Evolutionary conservation across 192 early-diverging fungal genomes (phyloP).

Genomic region (Mortierella hygrophila): DNA sequence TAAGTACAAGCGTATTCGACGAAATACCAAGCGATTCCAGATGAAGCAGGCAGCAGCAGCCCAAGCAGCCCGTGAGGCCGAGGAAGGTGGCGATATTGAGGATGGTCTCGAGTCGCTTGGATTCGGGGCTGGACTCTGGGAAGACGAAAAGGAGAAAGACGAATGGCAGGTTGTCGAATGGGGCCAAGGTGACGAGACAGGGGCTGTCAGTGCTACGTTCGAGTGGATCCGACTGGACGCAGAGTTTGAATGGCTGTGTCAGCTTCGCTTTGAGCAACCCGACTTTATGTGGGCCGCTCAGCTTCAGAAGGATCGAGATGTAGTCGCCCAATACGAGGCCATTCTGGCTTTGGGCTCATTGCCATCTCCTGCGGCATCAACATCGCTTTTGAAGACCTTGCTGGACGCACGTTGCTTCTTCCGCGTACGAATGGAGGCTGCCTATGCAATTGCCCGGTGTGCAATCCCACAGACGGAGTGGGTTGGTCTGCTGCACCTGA

Average conservation of each 20-base stretch:
- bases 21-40: constrained; percentile 81
- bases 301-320: constrained; percentile 90
- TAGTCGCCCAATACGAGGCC: constrained; percentile 91
- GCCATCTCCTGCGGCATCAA: constrained; percentile 76
- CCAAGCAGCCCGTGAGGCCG: constrained; percentile 70
- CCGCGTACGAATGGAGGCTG: constrained; percentile 87
- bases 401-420: constrained; percentile 87
- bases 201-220: constrained; percentile 71
- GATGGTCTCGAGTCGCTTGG: constrained; percentile 72
- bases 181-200: constrained; percentile 83
- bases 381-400: constrained; percentile 81
- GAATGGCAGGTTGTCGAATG: constrained; percentile 83
- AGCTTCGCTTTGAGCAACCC: constrained; percentile 86
- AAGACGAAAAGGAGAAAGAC: constrained; percentile 72
- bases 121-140: constrained; percentile 65
- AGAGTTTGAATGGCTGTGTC: constrained; percentile 93
- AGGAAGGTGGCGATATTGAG: constrained; percentile 75
- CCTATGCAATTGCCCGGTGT: constrained; percentile 76
- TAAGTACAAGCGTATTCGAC: constrained; percentile 96
- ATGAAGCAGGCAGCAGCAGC: constrained; percentile 79
- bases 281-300: constrained; percentile 98
- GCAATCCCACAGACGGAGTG: constrained; percentile 68
- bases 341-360: constrained; percentile 35
- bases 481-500: constrained; percentile 80
- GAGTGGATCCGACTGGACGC: constrained; percentile 98